Evolutionary conservation across 176 grass and related monocot genomes (phyloP).

Genomic region (Pontederia crassipes): DNA sequence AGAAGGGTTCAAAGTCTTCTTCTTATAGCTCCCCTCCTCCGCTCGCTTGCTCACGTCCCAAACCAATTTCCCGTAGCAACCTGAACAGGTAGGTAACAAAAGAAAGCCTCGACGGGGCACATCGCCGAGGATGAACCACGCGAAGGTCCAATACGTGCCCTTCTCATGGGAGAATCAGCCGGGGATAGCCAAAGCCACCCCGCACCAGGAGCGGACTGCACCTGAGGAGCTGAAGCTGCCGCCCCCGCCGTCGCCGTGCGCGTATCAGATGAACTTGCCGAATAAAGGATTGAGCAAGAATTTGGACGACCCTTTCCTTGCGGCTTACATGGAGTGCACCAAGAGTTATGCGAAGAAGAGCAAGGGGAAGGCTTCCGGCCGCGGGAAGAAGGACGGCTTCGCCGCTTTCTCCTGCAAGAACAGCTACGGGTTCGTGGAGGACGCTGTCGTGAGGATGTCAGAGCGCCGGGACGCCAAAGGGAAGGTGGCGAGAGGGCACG

Average conservation of each 20-base stretch:
- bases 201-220: constrained; percentile 6
- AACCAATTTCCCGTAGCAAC: too few species aligned
- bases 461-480: not conserved
- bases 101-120: not conserved
- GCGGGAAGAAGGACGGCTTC: constrained; percentile 11
- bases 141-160: constrained; percentile 21
- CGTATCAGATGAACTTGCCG: not conserved
- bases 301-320: constrained; percentile 57
- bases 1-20: too few species aligned
- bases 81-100: not conserved
- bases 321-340: constrained; percentile 68
- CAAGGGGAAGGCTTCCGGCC: not conserved
- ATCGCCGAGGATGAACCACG: not conserved
- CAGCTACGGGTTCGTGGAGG: constrained; percentile 21
- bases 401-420: constrained; percentile 46
- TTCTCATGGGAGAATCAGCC: constrained; percentile 94
- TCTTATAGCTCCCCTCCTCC: too few species aligned
- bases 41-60: too few species aligned
- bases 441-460: constrained; percentile 25
- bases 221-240: not conserved
- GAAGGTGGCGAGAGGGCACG: too few species aligned
- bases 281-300: not conserved
- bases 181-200: constrained; percentile 53
- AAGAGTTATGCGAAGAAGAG: not conserved
- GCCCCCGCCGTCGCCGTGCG: not conserved